Evolutionary conservation across 1,139 yeast species (phyloP).

Genomic region (Candida sp.): DNA sequence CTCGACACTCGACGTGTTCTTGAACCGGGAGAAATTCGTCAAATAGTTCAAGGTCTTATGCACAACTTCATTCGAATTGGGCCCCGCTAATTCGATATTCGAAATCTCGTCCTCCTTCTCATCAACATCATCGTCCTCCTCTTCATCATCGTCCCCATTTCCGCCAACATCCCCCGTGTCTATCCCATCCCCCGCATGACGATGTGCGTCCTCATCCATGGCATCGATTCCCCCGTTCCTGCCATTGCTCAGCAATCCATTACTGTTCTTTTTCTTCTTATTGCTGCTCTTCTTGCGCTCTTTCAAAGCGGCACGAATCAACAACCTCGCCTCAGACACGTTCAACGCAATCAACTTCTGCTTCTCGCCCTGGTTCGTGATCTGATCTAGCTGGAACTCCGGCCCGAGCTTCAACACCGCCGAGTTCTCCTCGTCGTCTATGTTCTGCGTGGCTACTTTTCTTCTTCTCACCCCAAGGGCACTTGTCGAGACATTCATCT

Average conservation of each 20-base stretch:
- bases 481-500: conserved; percentile 89
- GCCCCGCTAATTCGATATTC: conserved; percentile 72
- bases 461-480: conserved; percentile 85
- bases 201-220: conserved; percentile 7
- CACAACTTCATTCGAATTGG: conserved; percentile 67
- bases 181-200: not conserved
- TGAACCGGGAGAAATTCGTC: conserved; percentile 85
- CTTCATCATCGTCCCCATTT: conserved; percentile 28
- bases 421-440: conserved; percentile 90
- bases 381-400: conserved; percentile 83
- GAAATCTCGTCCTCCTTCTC: conserved; percentile 66
- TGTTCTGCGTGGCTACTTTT: conserved; percentile 58
- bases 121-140: conserved; percentile 44
- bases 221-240: conserved; percentile 16
- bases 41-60: conserved; percentile 92
- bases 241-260: no score
- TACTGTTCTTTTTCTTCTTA: conserved; percentile 2
- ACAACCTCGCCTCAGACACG: conserved; percentile 85
- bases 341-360: conserved; percentile 85
- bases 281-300: conserved; percentile 56
- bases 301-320: conserved; percentile 88
- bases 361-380: conserved; percentile 79
- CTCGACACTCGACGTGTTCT: conserved; percentile 89
- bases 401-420: conserved; percentile 88
- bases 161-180: conserved; percentile 7